phyloP scores from a whole-genome alignment of 1,284 basidiomycete genomes.

The Gomphus sp. region DNA sequence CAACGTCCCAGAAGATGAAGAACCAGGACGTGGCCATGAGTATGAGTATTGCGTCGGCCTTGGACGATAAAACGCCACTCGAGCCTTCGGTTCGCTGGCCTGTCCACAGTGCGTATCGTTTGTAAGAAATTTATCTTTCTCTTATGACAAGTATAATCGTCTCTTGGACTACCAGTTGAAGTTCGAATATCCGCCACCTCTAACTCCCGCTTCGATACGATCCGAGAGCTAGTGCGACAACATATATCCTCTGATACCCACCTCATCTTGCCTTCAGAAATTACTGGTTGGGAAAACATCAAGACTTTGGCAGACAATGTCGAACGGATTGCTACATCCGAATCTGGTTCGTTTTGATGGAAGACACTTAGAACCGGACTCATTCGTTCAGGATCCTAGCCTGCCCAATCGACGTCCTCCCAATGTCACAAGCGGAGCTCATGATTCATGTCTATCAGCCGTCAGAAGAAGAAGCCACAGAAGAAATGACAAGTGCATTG shows the following conservation, averaged over 20 bases:
- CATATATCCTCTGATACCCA: conserved; percentile 54
- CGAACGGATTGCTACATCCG: conserved; percentile 72
- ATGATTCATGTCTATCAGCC: conserved; percentile 87
- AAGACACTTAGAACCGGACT: background rate
- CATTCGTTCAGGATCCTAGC: conserved; percentile 28
- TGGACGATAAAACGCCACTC: background rate
- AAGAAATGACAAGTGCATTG: conserved; percentile 66
- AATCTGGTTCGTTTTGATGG: conserved; percentile 28
- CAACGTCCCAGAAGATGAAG: background rate
- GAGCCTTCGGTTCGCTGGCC: conserved; percentile 2
- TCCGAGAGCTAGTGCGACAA: conserved; percentile 51
- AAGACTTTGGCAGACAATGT: conserved; percentile 66
- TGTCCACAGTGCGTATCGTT: conserved; percentile 3
- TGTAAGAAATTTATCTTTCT: background rate
- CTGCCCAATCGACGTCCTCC: conserved; percentile 44
- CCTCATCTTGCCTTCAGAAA: conserved; percentile 53
- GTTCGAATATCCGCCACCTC: conserved; percentile 63
- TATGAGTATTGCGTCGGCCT: background rate
- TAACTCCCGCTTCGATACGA: conserved; percentile 62
- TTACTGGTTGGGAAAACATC: conserved; percentile 68
- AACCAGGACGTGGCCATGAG: background rate
- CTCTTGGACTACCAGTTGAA: conserved; percentile 51
- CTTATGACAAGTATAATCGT: background rate
- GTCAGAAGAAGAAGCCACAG: conserved; percentile 56
- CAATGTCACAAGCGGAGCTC: conserved; percentile 39